These are phyloP conservation scores for Gossypium laxum DNA, from an alignment of 441 rosid genomes.

Conservation along the genomic window DNA sequence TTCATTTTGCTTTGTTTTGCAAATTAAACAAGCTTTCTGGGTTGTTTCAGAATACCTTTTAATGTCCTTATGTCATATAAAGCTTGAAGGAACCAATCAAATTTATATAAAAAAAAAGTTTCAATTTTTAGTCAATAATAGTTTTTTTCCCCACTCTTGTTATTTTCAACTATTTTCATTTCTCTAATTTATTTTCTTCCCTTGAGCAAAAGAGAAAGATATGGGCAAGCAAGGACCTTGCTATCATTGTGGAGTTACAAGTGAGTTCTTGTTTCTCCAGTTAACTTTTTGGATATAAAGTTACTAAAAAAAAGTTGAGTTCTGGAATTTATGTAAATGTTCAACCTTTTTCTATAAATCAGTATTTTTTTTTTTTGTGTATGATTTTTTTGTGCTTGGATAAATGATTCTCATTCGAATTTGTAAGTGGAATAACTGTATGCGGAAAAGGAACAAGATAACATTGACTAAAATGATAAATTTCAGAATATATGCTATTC, in stretches of 20 bases:
- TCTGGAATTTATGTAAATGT: conserved; percentile 5
- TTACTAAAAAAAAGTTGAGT: conserved; percentile 1
- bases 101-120: conserved; percentile 13
- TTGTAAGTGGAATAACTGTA: conserved; percentile 19
- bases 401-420: conserved; percentile 17
- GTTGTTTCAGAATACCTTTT: conserved; percentile 18
- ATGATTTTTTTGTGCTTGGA: conserved; percentile 12
- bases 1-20: conserved; percentile 35
- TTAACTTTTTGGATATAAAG: conserved; percentile 18
- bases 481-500: conserved; percentile 13
- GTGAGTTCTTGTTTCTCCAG: conserved; percentile 91
- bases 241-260: conserved; percentile 98
- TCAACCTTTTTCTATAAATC: conserved; percentile 4
- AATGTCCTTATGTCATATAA: conserved; percentile 23
- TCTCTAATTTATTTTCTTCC: conserved; percentile 22
- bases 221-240: conserved; percentile 99
- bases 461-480: too few relatives aligned
- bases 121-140: background rate
- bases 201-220: conserved; percentile 25
- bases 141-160: background rate
- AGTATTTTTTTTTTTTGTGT: background rate
- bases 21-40: conserved; percentile 28
- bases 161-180: background rate
- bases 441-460: conserved; percentile 14
- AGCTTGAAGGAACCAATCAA: conserved; percentile 28